Base-by-base conservation (phyloP, 768 basidiomycete genomes). In the Sistotremastrum niveocremeum region DNA sequence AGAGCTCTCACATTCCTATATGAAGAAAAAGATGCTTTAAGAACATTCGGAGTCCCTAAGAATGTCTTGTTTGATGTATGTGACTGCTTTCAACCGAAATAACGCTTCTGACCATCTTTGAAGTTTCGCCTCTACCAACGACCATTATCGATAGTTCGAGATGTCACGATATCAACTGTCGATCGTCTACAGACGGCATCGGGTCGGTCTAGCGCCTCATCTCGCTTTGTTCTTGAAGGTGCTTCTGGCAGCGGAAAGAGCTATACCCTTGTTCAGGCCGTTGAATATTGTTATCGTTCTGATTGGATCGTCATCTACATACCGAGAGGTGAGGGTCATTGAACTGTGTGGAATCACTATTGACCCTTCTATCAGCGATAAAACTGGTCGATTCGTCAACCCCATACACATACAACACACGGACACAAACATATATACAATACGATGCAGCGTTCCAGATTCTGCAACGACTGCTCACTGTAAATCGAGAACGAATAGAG, bases 221-320 rank as follows among this genome's bases (percentile, higher is more conserved):
- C 70, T 8, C 63, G 84, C 36, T 56, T 78, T 37, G 74, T 88
- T 6, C 57, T 89, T 5, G 81, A 78, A 50, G 90, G 90, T 9
- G 63, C 72, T 5, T 50, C 73, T 6, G 90, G 91, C 4, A 78
- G 74, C 46, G 91, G 90, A 37, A 95, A 94, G 64, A 85, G 81
- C 46, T 77, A 74, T 49, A 60, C 85, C 6, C 62, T 94, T 32
- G 65, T 91, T 6, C 90, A 95, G 59, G 72, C 81, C 0, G 76
- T 85, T 0, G 70, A 82, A 36, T 79, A 86, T 51, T 80, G 78
- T 34, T 54, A 71, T 7, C 61, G 70, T 2, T 70, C 74, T 20
- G 72, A 73, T 30, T 91, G 87, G 84, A 71, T 93, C 20, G 85
- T 89, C 11, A 61, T 93, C 11, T 95, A 91, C 58, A 73, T 90